Evolutionary conservation across 768 basidiomycete genomes (phyloP).

Genomic region (Xerocomellus chrysenteron): DNA sequence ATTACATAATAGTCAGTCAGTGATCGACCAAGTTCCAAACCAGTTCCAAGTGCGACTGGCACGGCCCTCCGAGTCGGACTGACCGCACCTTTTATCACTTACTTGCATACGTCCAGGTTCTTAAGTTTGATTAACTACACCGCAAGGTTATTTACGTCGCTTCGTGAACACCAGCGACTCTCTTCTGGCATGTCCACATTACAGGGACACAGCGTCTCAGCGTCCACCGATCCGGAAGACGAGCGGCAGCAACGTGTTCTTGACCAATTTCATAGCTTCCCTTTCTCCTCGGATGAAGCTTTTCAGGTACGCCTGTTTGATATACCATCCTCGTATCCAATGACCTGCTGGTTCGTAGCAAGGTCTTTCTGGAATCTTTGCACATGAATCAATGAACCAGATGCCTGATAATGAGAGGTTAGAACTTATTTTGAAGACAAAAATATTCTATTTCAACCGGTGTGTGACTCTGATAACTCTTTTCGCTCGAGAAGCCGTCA

Average conservation of each 20-base stretch:
- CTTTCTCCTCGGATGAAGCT: constrained; percentile 54
- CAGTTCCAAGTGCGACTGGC: background rate
- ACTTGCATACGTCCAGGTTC: constrained; percentile 1
- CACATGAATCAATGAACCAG: constrained; percentile 38
- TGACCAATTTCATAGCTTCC: constrained; percentile 41
- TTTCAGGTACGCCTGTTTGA: constrained; percentile 52
- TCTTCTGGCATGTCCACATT: constrained; percentile 14
- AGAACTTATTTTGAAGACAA: constrained; percentile 50
- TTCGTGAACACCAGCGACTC: background rate
- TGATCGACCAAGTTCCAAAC: constrained; percentile 9
- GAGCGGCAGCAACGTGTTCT: constrained; percentile 22
- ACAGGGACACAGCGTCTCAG: constrained; percentile 16
- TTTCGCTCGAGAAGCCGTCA: constrained; percentile 31
- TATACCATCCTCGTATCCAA: background rate
- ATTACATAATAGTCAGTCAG: constrained; percentile 19
- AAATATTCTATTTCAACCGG: constrained; percentile 76
- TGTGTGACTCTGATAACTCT: constrained; percentile 23
- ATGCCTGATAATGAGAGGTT: constrained; percentile 40
- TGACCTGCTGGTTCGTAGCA: constrained; percentile 41
- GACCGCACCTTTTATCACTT: background rate
- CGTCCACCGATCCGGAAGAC: constrained; percentile 11
- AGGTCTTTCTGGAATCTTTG: constrained; percentile 60
- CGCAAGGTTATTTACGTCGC: constrained; percentile 17
- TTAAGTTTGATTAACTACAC: background rate
- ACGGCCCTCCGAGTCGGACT: background rate